Conservation (phyloP, 345 rosid species). For the Chamaenerion angustifolium region DNA sequence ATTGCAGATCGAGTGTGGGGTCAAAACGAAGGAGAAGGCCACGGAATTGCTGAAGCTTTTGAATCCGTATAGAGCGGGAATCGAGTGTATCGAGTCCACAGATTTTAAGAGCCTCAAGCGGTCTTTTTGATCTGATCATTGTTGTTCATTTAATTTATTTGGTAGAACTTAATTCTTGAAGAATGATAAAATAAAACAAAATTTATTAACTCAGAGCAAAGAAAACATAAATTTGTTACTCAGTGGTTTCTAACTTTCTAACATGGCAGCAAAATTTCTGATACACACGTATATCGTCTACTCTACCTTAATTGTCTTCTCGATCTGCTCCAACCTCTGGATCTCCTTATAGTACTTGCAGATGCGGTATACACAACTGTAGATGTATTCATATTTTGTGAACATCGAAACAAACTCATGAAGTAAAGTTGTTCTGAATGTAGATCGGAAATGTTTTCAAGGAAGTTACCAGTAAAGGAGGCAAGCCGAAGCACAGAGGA, state of each 20-base stretch:
- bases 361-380: conserved; percentile 72
- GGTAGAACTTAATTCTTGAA: too few species aligned
- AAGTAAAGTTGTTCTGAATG: background rate
- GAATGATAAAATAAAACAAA: too few species aligned
- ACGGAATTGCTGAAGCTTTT: conserved; percentile 38
- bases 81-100: conserved; percentile 42
- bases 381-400: background rate
- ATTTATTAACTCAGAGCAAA: too few species aligned
- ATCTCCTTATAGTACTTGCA: conserved; percentile 11
- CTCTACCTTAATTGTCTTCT: conserved; percentile 3
- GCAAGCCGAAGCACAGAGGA: conserved; percentile 57
- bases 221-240: too few species aligned
- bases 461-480: conserved; percentile 59
- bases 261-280: too few species aligned
- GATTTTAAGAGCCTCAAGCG: conserved; percentile 52
- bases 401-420: background rate
- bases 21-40: conserved; percentile 40
- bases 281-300: background rate
- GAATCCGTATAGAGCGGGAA: conserved; percentile 38
- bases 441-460: too few species aligned
- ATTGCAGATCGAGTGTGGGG: conserved; percentile 35
- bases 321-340: conserved; percentile 3
- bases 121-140: conserved; percentile 24
- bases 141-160: too few species aligned
- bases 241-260: too few species aligned